A percentile compares a stretch with the other conserved stretches of the same genome.
These are phyloP conservation scores for Ustilago tritici DNA, from an alignment of 1,284 basidiomycete genomes.

Conservation along the genomic window DNA sequence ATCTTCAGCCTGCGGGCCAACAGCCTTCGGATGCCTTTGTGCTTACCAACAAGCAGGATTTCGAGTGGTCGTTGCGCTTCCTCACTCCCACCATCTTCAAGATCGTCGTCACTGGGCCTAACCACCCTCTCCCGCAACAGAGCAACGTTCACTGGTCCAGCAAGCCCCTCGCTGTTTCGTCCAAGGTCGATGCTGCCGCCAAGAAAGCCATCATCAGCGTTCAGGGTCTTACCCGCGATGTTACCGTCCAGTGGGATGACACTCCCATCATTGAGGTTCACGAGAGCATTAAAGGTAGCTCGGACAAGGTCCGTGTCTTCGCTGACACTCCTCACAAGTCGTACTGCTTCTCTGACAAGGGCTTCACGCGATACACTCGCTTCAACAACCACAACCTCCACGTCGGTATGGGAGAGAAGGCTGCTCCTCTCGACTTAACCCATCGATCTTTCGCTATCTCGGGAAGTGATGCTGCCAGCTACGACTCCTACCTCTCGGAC, in stretches of 20 bases:
- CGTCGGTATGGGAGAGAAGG: slow-evolving; percentile 71
- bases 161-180: slow-evolving; percentile 54
- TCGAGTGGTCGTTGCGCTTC: slow-evolving; percentile 68
- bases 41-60: slow-evolving; percentile 59
- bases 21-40: slow-evolving; percentile 43
- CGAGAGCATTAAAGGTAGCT: slow-evolving; percentile 47
- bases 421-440: slow-evolving; percentile 70
- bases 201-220: slow-evolving; percentile 47
- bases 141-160: slow-evolving; percentile 68
- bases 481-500: slow-evolving; percentile 71
- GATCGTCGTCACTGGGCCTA: slow-evolving; percentile 68
- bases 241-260: slow-evolving; percentile 50
- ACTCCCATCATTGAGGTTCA: slow-evolving; percentile 64
- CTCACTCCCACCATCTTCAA: slow-evolving; percentile 68
- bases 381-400: slow-evolving; percentile 61
- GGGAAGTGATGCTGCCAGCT: slow-evolving; percentile 70
- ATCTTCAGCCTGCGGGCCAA: slow-evolving; percentile 23
- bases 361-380: slow-evolving; percentile 64
- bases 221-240: slow-evolving; percentile 44
- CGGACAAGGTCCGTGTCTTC: slow-evolving; percentile 57
- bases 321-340: slow-evolving; percentile 70
- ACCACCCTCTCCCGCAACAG: slow-evolving; percentile 70
- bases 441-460: slow-evolving; percentile 68
- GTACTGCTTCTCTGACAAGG: slow-evolving; percentile 70
- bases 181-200: slow-evolving; percentile 56